Evolutionary conservation across 2,329 filamentous ascomycete genomes (phyloP), one percentile per base, ranked within the genome.

Genomic region (Fusarium agapanthi): DNA sequence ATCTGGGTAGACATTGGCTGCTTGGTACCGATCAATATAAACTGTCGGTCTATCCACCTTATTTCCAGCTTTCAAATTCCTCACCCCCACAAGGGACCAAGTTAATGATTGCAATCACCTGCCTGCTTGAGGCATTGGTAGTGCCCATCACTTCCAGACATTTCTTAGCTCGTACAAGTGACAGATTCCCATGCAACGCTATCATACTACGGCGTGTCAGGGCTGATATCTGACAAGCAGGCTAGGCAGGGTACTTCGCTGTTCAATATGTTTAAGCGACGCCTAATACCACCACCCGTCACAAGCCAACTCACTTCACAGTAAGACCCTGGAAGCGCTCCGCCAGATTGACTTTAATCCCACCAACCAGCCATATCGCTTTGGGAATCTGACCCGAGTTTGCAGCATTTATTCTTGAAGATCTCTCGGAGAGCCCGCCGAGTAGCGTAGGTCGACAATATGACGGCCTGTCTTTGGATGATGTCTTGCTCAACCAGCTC

Each of bases 171-270:
- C 60, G 61, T 57, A 56, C 73, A 69, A 50, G 67, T 68, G 71
- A 61, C 73, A 77, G 75, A 75, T 77, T 76, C 65, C 43, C 62
- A 75, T 76, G 60, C 71, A 50, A 77, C 75, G 61, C 60, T 70
- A 67, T 56, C 47, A 69, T 38, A 54, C 59, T 65, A 37, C 69
- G 74, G 41, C 48, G 59, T 50, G 48, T 53, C 59, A 65, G 69
- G 73, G 54, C 66, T 64, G 47, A 32, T 53, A 61, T 59, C 68
- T 70, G 61, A 62, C 64, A 67, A 63, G 61, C 71, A 71, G 67
- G 70, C 66, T 70, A 67, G 61, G 61, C 71, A 71, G 67, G 70
- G 70, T 70, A 47, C 28, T n/a, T 66, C 28, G 35, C 51, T 47
- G 40, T 61, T 57, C 58, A 63, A 41, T 61, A 43, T 63, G 54